Base-by-base conservation (phyloP, 306 rosid genomes). In the Casuarina equisetifolia region DNA sequence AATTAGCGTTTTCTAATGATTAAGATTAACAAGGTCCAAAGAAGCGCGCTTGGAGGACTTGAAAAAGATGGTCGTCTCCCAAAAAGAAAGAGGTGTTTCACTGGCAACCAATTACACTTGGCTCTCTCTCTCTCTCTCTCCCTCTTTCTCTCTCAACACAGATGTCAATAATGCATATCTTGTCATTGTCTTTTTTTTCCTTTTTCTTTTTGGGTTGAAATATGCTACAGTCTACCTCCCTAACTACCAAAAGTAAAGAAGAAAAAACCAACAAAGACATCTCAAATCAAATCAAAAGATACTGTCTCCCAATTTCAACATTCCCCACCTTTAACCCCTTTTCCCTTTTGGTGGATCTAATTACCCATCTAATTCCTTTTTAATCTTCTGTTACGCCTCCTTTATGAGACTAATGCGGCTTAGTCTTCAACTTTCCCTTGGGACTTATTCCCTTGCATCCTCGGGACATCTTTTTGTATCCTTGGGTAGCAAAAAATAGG, bases 181-280 rank as follows among this genome's bases (percentile, higher is more conserved):
- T 78, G 82, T 86, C 74, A 82, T 82, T 86, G 86, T 84, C 81
- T 68, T 77, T 67, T 67, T 74, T 15, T 20, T 49, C 35, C 82
- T 74, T 89, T 89, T 76, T 25, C 72, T 80, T 87, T 82, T 70
- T 40, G 80, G 67, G 83, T 86, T 84, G 88, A 90, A 90, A 80
- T 82, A 52, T 64, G 46, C 75, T 70, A 82, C 85, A 59, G 57
- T 86, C 57, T 71, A 71, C 75, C 53, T 68, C 49, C 49, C 76
- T n/a, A 72, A 76, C 76, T 50, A 75, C 80, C 76, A 73, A 82
- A 84, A 84, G 82, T 74, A 80, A 57, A 81, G 80, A 51, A 70
- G 74, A 58, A 12, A 77, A 72, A 43, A 77, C 50, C 81, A 69
- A 83, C 86, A 72, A 84, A 66, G 79, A 78, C 82, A 79, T 71